These are phyloP conservation scores for Vitis rotundifolia DNA, from an alignment of 164 flowering plant genomes.

Conservation along the genomic window DNA sequence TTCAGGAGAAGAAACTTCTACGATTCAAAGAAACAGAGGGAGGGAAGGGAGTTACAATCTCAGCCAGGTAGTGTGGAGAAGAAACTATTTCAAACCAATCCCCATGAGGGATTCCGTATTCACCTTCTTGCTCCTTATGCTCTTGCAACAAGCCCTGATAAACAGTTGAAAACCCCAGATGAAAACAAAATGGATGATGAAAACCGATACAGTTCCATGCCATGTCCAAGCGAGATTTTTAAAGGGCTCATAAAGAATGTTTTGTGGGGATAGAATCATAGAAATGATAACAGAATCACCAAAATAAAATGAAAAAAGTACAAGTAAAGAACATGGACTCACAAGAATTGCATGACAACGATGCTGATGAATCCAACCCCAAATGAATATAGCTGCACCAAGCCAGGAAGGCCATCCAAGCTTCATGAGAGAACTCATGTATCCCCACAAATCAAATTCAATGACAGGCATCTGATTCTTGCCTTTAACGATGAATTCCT, in stretches of 20 bases:
- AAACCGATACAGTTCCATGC: too few species aligned
- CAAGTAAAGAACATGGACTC: slow-evolving; percentile 18
- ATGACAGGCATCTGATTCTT: slow-evolving; percentile 34
- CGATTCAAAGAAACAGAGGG: background rate
- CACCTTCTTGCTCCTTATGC: slow-evolving; percentile 31
- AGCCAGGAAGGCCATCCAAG: slow-evolving; percentile 71
- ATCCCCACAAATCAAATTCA: slow-evolving; percentile 53
- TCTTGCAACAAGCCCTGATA: slow-evolving; percentile 72
- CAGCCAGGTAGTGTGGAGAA: slow-evolving; percentile 89
- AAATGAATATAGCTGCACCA: slow-evolving; percentile 67
- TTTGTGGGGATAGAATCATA: too few species aligned
- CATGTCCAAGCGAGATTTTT: too few species aligned
- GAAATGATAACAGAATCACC: too few species aligned
- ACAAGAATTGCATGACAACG: slow-evolving; percentile 87
- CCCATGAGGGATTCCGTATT: slow-evolving; percentile 75
- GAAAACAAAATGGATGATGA: background rate
- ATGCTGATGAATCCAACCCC: slow-evolving; percentile 92
- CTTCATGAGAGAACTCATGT: slow-evolving; percentile 49
- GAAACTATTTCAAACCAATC: slow-evolving; percentile 94
- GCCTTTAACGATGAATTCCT: slow-evolving; percentile 56
- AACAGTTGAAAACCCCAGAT: slow-evolving; percentile 10
- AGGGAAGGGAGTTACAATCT: slow-evolving; percentile 55
- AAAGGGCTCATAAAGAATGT: too few species aligned
- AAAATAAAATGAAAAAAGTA: too few species aligned
- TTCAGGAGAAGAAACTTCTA: background rate